Evolutionary conservation across 2,329 filamentous ascomycete genomes (phyloP).

Genomic region (Apiospora kogelbergensis): DNA sequence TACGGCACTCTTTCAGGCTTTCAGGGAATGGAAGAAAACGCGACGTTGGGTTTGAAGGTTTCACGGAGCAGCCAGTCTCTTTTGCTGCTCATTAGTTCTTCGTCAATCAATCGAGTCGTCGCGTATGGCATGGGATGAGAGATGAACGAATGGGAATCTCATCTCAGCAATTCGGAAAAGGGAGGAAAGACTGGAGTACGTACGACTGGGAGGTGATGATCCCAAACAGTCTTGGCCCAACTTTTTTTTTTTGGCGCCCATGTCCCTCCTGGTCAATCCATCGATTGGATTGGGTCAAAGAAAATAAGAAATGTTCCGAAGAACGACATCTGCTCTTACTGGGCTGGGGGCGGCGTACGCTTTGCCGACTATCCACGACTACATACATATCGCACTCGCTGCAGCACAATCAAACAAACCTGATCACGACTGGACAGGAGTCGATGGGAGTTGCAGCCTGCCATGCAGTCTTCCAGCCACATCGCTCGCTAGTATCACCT

Average conservation of each 20-base stretch:
- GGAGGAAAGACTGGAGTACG: neutral
- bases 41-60: neutral
- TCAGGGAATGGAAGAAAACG: neutral
- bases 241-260: neutral
- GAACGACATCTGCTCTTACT: neutral
- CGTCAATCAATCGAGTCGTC: neutral
- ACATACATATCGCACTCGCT: neutral
- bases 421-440: neutral
- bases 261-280: neutral
- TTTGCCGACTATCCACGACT: neutral
- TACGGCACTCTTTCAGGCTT: neutral
- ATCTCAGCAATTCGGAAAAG: neutral
- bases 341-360: neutral
- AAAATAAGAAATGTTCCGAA: constrained; percentile 10
- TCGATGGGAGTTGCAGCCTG: neutral
- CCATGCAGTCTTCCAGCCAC: neutral
- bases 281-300: constrained; percentile 3
- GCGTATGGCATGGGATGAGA: neutral
- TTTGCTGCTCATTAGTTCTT: neutral
- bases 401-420: neutral
- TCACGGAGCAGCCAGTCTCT: neutral
- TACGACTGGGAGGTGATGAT: neutral
- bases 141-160: neutral
- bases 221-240: neutral
- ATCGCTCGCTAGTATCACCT: neutral